Evolutionary conservation across 805 yeast genomes (phyloP).

Genomic region (Candida dajiaensis): DNA sequence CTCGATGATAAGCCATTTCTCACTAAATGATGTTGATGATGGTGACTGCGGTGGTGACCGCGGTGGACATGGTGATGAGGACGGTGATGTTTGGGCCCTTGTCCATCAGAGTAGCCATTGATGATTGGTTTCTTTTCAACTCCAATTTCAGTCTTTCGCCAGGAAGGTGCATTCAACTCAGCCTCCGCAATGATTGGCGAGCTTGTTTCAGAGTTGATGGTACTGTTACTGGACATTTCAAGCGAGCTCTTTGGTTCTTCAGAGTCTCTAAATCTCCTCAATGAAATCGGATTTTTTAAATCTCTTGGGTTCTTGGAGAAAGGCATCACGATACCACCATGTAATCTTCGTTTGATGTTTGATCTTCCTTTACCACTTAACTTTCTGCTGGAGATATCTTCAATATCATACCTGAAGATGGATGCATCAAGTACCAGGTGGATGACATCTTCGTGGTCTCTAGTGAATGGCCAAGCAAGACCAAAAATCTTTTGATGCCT

Average conservation of each 20-base stretch:
- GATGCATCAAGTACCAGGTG: constrained; percentile 2
- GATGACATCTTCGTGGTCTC: background rate
- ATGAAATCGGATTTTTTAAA: background rate
- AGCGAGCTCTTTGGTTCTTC: background rate
- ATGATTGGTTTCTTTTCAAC: background rate
- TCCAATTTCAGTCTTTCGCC: background rate
- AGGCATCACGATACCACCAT: constrained; percentile 5
- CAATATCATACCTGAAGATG: constrained; percentile 5
- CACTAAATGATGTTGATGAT: background rate
- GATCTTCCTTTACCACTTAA: background rate
- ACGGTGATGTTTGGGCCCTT: background rate
- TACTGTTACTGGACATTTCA: background rate
- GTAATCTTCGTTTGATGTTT: background rate
- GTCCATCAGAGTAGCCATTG: background rate
- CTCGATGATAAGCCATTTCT: background rate
- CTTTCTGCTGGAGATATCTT: constrained; percentile 1
- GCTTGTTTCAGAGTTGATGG: background rate
- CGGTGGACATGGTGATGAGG: no score
- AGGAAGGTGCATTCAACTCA: background rate
- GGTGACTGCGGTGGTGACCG: background rate
- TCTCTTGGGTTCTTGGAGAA: constrained; percentile 1
- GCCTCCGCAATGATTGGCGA: background rate
- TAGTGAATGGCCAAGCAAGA: constrained; percentile 24
- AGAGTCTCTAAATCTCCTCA: background rate
- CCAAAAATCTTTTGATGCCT: constrained; percentile 23